These are phyloP conservation scores for Angomonas deanei DNA, from an alignment of 208 protist genomes.

Conservation along the genomic window DNA sequence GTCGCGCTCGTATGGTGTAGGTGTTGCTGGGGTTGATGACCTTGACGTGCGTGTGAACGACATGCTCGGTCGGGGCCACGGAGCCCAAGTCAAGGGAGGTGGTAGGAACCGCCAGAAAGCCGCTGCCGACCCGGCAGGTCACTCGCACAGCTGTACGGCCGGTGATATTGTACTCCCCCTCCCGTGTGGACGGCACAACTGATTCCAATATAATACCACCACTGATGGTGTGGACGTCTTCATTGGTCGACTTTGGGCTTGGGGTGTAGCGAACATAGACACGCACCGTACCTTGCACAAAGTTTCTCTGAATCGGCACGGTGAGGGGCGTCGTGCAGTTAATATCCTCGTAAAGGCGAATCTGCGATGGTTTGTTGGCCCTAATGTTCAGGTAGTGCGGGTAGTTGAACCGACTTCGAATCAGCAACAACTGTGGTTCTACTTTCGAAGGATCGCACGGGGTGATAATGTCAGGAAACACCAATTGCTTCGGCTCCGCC, in stretches of 20 bases:
- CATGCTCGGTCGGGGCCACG: conserved; percentile 29
- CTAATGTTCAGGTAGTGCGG: conserved; percentile 68
- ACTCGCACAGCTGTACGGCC: conserved; percentile 39
- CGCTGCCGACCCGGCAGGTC: conserved; percentile 46
- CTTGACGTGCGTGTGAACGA: conserved; percentile 25
- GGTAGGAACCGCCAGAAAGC: conserved; percentile 31
- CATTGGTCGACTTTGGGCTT: conserved; percentile 37
- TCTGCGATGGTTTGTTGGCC: conserved; percentile 65
- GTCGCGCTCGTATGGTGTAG: conserved; percentile 38
- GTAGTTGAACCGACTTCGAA: conserved; percentile 53
- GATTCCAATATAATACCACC: conserved; percentile 75
- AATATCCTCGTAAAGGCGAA: conserved; percentile 69
- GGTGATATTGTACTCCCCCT: conserved; percentile 36
- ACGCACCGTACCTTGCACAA: conserved; percentile 52
- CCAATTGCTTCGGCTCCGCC: conserved; percentile 52
- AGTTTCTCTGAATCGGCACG: conserved; percentile 49
- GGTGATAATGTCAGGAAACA: conserved; percentile 60
- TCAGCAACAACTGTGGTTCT: conserved; percentile 59
- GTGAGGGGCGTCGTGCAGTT: conserved; percentile 56
- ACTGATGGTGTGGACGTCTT: conserved; percentile 33
- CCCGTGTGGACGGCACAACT: conserved; percentile 25
- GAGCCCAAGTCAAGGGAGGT: conserved; percentile 39
- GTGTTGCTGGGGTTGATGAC: conserved; percentile 61
- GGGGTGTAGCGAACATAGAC: conserved; percentile 69
- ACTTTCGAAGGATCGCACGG: conserved; percentile 43